Conservation (phyloP, 2,329 filamentous ascomycete species). For the Colletotrichum sp. region DNA sequence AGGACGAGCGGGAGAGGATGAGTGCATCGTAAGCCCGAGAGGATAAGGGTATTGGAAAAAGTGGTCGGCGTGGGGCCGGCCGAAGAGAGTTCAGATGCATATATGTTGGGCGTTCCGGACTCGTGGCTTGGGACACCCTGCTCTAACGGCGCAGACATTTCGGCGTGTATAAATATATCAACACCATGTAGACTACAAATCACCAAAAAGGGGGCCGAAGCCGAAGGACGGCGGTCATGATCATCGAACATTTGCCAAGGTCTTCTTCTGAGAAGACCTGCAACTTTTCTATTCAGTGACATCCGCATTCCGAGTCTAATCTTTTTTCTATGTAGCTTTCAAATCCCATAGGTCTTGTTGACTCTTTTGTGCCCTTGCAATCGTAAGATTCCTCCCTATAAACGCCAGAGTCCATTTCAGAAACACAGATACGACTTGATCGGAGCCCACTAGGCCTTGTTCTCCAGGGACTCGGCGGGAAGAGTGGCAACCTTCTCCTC, state of each 20-base stretch:
- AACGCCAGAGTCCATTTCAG: conserved; percentile 11
- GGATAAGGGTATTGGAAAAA: neutral
- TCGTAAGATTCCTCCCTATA: neutral
- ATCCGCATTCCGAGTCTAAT: neutral
- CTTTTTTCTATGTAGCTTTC: neutral
- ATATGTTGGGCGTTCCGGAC: conserved; percentile 18
- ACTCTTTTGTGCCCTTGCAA: neutral
- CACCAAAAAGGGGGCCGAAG: neutral
- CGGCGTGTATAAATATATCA: conserved; percentile 12
- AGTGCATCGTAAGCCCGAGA: neutral
- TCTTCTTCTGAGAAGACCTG: neutral
- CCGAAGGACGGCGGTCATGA: neutral
- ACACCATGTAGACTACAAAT: conserved; percentile 13
- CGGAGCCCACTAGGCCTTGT: conserved; percentile 17
- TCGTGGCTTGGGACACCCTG: conserved; percentile 17
- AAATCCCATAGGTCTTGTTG: neutral
- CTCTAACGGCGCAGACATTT: conserved; percentile 14
- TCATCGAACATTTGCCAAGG: neutral
- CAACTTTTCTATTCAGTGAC: neutral
- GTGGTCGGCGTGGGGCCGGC: neutral
- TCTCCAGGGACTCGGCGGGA: conserved; percentile 46
- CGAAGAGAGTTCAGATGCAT: conserved; percentile 9
- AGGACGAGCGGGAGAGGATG: neutral
- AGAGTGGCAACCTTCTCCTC: conserved; percentile 75
- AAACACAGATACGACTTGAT: conserved; percentile 13